Percentiles rank a stretch among this genome's conserved stretches.
Conservation (phyloP, 164 flowering plant species). For the Malania oleifera region DNA sequence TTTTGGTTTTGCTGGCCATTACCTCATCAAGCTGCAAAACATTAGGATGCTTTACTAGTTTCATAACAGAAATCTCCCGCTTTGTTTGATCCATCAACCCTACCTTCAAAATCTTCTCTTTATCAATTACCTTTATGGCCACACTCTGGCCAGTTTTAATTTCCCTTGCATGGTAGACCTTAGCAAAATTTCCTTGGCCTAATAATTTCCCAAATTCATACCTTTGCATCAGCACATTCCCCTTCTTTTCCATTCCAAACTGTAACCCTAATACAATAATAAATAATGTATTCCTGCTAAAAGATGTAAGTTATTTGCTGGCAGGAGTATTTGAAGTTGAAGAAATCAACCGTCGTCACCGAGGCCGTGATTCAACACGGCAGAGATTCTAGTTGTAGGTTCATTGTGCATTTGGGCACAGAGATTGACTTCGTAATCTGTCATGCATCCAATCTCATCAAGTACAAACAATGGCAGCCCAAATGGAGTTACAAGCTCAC, state of each 20-base stretch:
- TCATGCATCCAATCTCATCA: slow-evolving; percentile 13
- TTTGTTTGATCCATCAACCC: slow-evolving; percentile 48
- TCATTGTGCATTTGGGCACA: slow-evolving; percentile 5
- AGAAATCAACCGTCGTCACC: slow-evolving; percentile 27
- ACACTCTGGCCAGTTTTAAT: slow-evolving; percentile 34
- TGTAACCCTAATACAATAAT: slow-evolving; percentile 3
- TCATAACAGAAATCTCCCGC: slow-evolving; percentile 50
- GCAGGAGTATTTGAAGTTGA: slow-evolving; percentile 11
- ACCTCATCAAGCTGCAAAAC: slow-evolving; percentile 47
- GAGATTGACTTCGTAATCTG: slow-evolving; percentile 3
- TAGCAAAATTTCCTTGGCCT: slow-evolving; percentile 57
- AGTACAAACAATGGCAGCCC: slow-evolving; percentile 3
- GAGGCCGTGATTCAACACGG: slow-evolving; percentile 17
- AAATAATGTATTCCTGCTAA: slow-evolving; percentile 1
- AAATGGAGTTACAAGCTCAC: not conserved
- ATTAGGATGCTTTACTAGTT: slow-evolving; percentile 36
- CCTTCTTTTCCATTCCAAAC: slow-evolving; percentile 32
- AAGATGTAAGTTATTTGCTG: not conserved
- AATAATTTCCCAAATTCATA: slow-evolving; percentile 48
- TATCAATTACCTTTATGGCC: slow-evolving; percentile 55
- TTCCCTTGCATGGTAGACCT: slow-evolving; percentile 43
- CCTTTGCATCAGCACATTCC: slow-evolving; percentile 34
- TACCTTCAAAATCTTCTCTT: slow-evolving; percentile 41
- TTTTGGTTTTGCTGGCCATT: slow-evolving; percentile 51
- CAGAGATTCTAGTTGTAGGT: slow-evolving; percentile 3